Conservation (phyloP, 768 basidiomycete genomes). For the Harrya chromipes region DNA sequence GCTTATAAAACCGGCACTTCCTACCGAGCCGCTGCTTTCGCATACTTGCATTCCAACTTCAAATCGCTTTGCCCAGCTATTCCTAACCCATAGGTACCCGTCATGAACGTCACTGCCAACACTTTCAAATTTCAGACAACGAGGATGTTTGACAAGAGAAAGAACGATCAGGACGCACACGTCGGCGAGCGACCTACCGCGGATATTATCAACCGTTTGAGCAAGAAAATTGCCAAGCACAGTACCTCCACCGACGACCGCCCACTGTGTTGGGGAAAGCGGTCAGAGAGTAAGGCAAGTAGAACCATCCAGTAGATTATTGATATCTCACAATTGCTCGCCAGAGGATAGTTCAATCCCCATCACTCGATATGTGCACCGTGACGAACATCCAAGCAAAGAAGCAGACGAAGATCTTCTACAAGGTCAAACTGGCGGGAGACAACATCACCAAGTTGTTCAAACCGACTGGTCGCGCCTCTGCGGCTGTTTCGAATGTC, state of each 20-base stretch:
- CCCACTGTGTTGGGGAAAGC: background rate
- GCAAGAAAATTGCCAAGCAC: background rate
- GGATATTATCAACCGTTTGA: background rate
- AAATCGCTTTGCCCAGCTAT: too few species aligned
- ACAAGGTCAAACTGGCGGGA: constrained; percentile 5
- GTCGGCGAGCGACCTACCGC: background rate
- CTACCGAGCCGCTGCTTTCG: background rate
- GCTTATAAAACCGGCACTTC: background rate
- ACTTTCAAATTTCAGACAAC: background rate
- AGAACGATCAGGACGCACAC: background rate
- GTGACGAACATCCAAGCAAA: background rate
- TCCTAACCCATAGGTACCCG: background rate
- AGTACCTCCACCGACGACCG: background rate
- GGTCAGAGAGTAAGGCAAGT: background rate
- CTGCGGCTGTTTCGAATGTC: background rate
- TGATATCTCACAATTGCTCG: background rate
- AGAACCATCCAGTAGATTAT: background rate
- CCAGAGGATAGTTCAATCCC: background rate
- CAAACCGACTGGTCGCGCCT: background rate
- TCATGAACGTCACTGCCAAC: background rate
- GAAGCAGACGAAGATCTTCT: background rate
- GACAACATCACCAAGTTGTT: constrained; percentile 2
- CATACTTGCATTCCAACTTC: too few species aligned
- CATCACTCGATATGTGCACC: background rate
- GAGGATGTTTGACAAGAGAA: background rate